Evolutionary conservation across 2,329 filamentous ascomycete genomes (phyloP), one percentile per base, ranked within the genome.

Genomic region (Dactylellina drechsleri): DNA sequence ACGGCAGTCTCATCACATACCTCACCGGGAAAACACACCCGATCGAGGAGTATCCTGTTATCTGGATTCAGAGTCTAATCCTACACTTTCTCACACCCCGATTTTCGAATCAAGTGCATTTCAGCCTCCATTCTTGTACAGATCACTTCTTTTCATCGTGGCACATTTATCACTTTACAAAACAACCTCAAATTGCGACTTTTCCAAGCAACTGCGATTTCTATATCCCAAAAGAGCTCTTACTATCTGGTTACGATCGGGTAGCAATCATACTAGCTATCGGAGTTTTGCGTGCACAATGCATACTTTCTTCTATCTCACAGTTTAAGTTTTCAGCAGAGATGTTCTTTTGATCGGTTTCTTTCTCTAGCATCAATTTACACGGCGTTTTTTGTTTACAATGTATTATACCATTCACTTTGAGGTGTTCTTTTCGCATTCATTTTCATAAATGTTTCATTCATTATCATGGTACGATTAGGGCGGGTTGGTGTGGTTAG

Each of bases 31-130:
- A 56, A 26, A 28, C 52, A 47, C 6, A 53, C 26, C 12, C 54
- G 66, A 23, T 54, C 41, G 36, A 28, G 58, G 18, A 70, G 66
- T 50, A 70, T 62, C 40, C 66, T 57, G 15, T 49, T 70, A 31
- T 49, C 66, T 4, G 66, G 28, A 31, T 50, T 70, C 36, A 54
- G 66, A 26, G 43, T 70, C n/a, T 70, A 61, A 31, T n/a, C 2
- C 13, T 15, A 20, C 16, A 16, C 7, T 36, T 18, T 13, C 16
- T 56, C 26, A 8, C 16, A n/a, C 28, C 13, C 20, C 43, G 5
- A 47, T 6, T 18, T 4, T 13, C 43, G n/a, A n/a, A 15, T n/a
- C 23, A 23, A 23, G 23, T 16, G 15, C 43, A 16, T 18, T 36
- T 36, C 6, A 23, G 23, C 23, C 23, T 23, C 23, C 31, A 36